Conservation (phyloP, 1,284 basidiomycete genomes). For the Exsudoporus floridanus region DNA sequence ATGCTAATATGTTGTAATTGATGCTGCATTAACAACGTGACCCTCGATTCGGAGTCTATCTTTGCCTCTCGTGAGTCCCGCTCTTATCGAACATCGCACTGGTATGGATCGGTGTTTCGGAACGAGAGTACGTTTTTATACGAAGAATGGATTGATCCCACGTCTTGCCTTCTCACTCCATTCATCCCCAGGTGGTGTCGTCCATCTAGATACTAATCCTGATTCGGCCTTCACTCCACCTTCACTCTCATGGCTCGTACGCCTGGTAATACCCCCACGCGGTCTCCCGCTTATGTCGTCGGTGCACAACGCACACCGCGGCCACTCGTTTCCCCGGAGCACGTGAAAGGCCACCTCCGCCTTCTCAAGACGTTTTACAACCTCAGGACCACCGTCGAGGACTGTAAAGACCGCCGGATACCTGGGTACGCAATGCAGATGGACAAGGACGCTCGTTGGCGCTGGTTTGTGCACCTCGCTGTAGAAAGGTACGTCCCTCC, state of each 20-base stretch:
- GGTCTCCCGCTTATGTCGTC: constrained; percentile 12
- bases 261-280: neutral
- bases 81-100: constrained; percentile 12
- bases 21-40: neutral
- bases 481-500: constrained; percentile 27
- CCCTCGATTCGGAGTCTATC: neutral
- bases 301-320: constrained; percentile 15
- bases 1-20: neutral
- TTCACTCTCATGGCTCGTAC: constrained; percentile 5
- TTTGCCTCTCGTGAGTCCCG: neutral
- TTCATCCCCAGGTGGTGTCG: neutral
- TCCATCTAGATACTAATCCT: neutral
- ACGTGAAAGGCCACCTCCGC: constrained; percentile 33
- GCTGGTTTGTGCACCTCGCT: constrained; percentile 33
- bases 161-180: neutral
- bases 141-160: neutral
- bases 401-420: constrained; percentile 29
- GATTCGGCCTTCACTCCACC: neutral
- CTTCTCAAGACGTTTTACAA: constrained; percentile 31
- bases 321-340: constrained; percentile 25
- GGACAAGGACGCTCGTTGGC: constrained; percentile 30
- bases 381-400: constrained; percentile 27
- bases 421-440: constrained; percentile 25
- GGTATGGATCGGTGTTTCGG: constrained; percentile 9
- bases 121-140: constrained; percentile 8